Base-by-base conservation (phyloP, 2,329 filamentous ascomycete genomes). In the Aureobasidium uvarum region DNA sequence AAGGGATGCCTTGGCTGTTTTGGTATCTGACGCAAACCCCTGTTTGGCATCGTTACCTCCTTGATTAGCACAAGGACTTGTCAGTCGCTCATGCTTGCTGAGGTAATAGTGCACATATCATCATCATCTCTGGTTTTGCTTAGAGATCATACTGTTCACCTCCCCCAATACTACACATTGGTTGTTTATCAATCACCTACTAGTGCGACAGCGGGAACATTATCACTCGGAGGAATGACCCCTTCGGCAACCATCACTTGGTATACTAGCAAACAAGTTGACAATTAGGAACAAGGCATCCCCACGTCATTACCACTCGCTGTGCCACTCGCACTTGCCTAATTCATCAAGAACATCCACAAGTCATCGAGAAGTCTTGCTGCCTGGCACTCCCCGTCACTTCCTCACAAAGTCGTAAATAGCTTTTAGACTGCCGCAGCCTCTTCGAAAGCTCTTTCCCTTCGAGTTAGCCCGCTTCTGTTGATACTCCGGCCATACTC, bases 1-100 rank as follows among this genome's bases (percentile, higher is more conserved):
- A 25, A n/a, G 6, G 54, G 43, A 13, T 39, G 52, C 23, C 31
- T 56, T 16, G 52, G 51, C 10, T 65, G 63, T 36, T 65, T 65
- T n/a, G 63, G 63, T 18, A 16, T 36, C 20, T 65, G 36, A 59
- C n/a, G 2, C 14, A 23, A 25, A 7, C 23, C n/a, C 3, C 7
- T 59, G 16, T 25, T 45, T 33, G 38, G 8, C 25, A 14, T 10
- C 33, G 14, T 45, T 33, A 28, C 10, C 5, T 41, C 52, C 14
- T 41, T 41, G 36, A 5, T n/a, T n/a, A 10, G 48, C 50, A n/a
- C 31, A 54, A 20, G 6, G 20, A 48, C 23, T 20, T 14, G 23
- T 25, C 11, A 20, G 20, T 16, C 28, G 45, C 20, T 8, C 31
- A n/a, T 11, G 8, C 6, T 33, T 31, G 14, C 45, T 10, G n/a